phyloP scores from a whole-genome alignment of 2,329 filamentous ascomycete genomes.

The Periconia sp. region DNA sequence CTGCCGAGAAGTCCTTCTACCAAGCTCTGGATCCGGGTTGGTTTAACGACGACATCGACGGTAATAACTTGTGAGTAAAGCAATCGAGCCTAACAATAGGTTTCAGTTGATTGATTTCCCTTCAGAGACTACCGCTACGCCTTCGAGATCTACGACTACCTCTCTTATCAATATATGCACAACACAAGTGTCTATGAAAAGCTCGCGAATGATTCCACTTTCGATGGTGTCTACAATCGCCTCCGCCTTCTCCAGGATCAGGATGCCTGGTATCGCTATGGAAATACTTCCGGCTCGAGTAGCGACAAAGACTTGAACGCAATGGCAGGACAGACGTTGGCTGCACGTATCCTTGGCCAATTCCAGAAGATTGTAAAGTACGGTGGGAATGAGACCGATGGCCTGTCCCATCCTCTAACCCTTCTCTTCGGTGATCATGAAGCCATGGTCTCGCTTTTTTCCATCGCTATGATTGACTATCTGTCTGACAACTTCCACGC shows the following conservation, averaged over 20 bases:
- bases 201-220: constrained; percentile 31
- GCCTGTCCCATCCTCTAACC: constrained; percentile 49
- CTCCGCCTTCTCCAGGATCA: constrained; percentile 55
- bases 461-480: constrained; percentile 30
- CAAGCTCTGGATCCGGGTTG: constrained; percentile 49
- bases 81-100: neutral
- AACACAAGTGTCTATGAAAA: constrained; percentile 51
- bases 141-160: constrained; percentile 61
- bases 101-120: no score
- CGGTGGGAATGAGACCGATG: constrained; percentile 26
- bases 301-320: constrained; percentile 33
- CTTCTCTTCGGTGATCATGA: constrained; percentile 46
- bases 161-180: constrained; percentile 61
- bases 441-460: constrained; percentile 39
- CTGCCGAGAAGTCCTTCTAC: constrained; percentile 53
- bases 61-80: constrained; percentile 31
- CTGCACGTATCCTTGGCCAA: constrained; percentile 29
- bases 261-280: constrained; percentile 51
- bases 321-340: constrained; percentile 39
- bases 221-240: constrained; percentile 27
- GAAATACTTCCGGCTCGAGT: constrained; percentile 43
- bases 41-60: constrained; percentile 50
- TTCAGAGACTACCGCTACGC: constrained; percentile 62
- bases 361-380: constrained; percentile 26
- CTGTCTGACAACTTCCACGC: constrained; percentile 25